Evolutionary conservation across 202 grass and related monocot genomes (phyloP).

Genomic region (Saccharum hybrid): DNA sequence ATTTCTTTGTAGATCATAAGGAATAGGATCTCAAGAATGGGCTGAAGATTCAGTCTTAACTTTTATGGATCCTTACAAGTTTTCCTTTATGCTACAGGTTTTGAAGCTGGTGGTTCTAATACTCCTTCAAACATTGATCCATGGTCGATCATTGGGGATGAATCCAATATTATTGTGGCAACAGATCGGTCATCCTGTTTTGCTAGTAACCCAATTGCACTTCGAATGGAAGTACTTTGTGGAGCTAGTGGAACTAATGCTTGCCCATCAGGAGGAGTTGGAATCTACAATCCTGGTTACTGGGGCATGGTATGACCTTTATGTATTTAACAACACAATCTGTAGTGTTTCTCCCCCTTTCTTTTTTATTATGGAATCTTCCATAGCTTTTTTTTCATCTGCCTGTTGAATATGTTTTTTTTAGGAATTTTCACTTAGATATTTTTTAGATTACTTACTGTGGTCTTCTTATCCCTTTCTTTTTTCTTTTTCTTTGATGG

Average conservation of each 20-base stretch:
- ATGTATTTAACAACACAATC: slow-evolving; percentile 25
- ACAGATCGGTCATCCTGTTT: slow-evolving; percentile 82
- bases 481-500: not conserved
- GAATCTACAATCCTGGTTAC: slow-evolving; percentile 91
- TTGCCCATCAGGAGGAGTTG: slow-evolving; percentile 82
- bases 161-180: slow-evolving; percentile 68
- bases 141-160: slow-evolving; percentile 83
- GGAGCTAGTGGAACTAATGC: slow-evolving; percentile 57
- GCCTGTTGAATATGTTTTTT: not conserved
- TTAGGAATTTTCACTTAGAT: not conserved
- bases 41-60: not conserved
- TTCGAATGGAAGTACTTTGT: slow-evolving; percentile 86
- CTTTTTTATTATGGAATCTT: not conserved
- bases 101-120: slow-evolving; percentile 92
- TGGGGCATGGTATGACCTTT: slow-evolving; percentile 91
- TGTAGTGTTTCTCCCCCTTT: too few species aligned
- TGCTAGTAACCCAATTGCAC: slow-evolving; percentile 71
- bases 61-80: slow-evolving; percentile 21
- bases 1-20: slow-evolving; percentile 11
- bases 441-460: slow-evolving; percentile 18
- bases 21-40: not conserved
- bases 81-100: slow-evolving; percentile 63
- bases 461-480: not conserved
- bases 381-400: slow-evolving; percentile 5
- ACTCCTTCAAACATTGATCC: slow-evolving; percentile 93